These are phyloP conservation scores for Neurospora hispaniola DNA, from an alignment of 495 filamentous ascomycete species.

Conservation along the genomic window DNA sequence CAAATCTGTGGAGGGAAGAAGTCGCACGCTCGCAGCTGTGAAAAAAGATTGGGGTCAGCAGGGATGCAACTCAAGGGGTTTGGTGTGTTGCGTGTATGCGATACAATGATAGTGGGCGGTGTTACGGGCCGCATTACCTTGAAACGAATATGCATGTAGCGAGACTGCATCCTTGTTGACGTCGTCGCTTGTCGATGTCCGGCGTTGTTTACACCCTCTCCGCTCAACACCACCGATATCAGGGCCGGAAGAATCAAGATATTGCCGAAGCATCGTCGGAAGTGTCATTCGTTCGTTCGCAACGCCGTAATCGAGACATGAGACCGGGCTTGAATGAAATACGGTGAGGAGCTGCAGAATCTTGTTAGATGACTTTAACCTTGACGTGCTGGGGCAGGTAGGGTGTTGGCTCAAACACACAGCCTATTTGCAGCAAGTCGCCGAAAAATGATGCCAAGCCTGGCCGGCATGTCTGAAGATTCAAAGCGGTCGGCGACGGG, in stretches of 20 bases:
- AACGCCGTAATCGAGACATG: neutral
- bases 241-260: neutral
- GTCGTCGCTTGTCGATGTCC: neutral
- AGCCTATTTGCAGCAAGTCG: neutral
- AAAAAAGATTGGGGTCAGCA: neutral
- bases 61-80: neutral
- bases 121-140: neutral
- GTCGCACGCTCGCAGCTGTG: neutral
- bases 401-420: neutral
- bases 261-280: neutral
- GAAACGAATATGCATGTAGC: neutral
- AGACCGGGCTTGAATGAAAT: neutral
- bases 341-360: neutral
- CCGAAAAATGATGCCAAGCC: neutral
- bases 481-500: neutral
- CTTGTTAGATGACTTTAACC: neutral
- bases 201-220: neutral
- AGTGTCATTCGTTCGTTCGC: neutral
- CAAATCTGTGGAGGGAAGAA: neutral
- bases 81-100: neutral
- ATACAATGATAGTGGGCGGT: neutral
- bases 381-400: neutral
- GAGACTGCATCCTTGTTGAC: neutral
- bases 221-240: neutral
- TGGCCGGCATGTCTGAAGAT: neutral